A percentile compares a stretch with the other conserved stretches of the same genome.
These are phyloP conservation scores for Ichthyophthirius multifiliis DNA, from an alignment of 169 alveolate genomes.

Conservation along the genomic window DNA sequence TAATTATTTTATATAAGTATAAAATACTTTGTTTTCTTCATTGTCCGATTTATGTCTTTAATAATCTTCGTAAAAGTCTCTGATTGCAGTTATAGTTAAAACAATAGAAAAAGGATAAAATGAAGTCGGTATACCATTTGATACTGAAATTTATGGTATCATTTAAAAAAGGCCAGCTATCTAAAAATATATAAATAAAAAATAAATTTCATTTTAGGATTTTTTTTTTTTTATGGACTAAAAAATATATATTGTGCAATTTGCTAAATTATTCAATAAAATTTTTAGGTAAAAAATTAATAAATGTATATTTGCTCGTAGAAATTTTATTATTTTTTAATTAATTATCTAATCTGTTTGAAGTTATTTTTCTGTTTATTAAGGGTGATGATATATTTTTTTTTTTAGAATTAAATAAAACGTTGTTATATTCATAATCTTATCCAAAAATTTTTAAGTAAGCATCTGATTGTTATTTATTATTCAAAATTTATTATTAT, in stretches of 20 bases:
- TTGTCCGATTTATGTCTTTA: slow-evolving; percentile 94
- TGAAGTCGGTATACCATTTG: slow-evolving; percentile 95
- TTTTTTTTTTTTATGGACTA: slow-evolving; percentile 22
- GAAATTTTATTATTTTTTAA: slow-evolving; percentile 19
- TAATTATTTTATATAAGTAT: too few relatives aligned
- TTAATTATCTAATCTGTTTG: slow-evolving; percentile 23
- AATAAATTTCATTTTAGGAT: too few relatives aligned
- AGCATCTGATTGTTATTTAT: too few relatives aligned
- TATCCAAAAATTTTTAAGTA: too few relatives aligned
- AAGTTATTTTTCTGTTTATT: slow-evolving; percentile 37
- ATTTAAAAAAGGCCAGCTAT: slow-evolving; percentile 91
- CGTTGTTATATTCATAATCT: too few relatives aligned
- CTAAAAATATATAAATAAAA: too few relatives aligned
- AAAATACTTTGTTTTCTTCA: slow-evolving; percentile 91
- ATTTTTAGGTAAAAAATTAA: slow-evolving; percentile 91
- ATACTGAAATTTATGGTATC: slow-evolving; percentile 92
- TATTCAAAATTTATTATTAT: too few relatives aligned
- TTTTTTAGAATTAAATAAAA: too few relatives aligned
- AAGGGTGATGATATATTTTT: too few relatives aligned
- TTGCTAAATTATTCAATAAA: slow-evolving; percentile 93
- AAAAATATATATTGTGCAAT: slow-evolving; percentile 94
- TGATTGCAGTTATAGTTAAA: slow-evolving; percentile 90
- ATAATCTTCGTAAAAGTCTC: slow-evolving; percentile 97
- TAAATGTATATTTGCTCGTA: slow-evolving; percentile 44
- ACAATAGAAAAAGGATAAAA: slow-evolving; percentile 93